Evolutionary conservation across 805 yeast species (phyloP).

Genomic region (Candida schatavii): DNA sequence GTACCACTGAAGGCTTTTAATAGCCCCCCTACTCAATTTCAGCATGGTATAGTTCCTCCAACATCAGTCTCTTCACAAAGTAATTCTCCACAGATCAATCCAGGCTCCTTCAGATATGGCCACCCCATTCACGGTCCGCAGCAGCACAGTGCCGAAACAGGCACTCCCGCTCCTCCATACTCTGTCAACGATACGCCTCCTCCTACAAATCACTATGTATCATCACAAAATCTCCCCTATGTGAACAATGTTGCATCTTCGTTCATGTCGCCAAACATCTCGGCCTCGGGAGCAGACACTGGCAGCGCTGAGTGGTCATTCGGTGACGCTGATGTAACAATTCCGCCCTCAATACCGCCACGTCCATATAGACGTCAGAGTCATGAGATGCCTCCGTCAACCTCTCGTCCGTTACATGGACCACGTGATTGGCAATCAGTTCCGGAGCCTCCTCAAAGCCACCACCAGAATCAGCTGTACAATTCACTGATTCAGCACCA

Average conservation of each 20-base stretch:
- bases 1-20: no score
- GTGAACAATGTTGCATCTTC: not conserved
- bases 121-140: no score
- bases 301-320: not conserved
- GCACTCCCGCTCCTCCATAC: no score
- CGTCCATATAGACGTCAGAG: constrained; percentile 1
- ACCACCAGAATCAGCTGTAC: constrained; percentile 7
- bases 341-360: constrained; percentile 5
- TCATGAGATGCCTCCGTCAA: not conserved
- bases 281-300: not conserved
- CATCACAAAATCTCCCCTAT: no score
- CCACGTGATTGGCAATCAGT: constrained; percentile 2
- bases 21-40: no score
- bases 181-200: no score
- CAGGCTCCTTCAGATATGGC: no score
- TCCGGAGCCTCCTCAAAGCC: constrained; percentile 4
- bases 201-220: no score
- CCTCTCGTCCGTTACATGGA: constrained; percentile 5
- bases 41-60: no score
- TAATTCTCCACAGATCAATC: no score
- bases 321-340: not conserved
- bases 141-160: no score
- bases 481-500: constrained; percentile 2
- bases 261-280: not conserved
- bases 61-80: no score